A percentile compares a stretch with the other conserved stretches of the same genome.
phyloP scores from a whole-genome alignment of 1,284 basidiomycete species.

The Pterula multifida region DNA sequence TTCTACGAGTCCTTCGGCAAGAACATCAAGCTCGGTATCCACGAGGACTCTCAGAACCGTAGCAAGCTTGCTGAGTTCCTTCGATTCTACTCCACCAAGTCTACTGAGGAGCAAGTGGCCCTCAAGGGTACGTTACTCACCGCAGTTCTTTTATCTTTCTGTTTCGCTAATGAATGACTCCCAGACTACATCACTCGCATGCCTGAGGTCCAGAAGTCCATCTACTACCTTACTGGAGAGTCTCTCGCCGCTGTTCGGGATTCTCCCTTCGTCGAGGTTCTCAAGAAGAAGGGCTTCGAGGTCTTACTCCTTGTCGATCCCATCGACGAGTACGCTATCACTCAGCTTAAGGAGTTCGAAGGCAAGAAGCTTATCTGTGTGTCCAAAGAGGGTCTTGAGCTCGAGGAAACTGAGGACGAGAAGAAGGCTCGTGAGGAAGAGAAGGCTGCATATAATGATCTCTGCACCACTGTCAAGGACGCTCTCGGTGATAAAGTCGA shows the following conservation, averaged over 20 bases:
- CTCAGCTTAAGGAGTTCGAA: slow-evolving; percentile 98
- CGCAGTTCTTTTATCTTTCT: not conserved
- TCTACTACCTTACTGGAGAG: slow-evolving; percentile 99
- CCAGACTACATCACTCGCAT: slow-evolving; percentile 97
- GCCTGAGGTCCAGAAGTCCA: slow-evolving; percentile 98
- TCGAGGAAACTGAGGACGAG: slow-evolving; percentile 98
- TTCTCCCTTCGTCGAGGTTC: slow-evolving; percentile 97
- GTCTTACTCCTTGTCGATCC: slow-evolving; percentile 97
- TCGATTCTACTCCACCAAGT: slow-evolving; percentile 97
- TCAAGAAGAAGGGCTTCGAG: slow-evolving; percentile 99
- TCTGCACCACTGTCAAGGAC: slow-evolving; percentile 95
- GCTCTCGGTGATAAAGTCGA: slow-evolving; percentile 99
- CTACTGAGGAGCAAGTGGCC: slow-evolving; percentile 84
- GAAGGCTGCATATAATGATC: slow-evolving; percentile 73
- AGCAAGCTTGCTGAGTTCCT: slow-evolving; percentile 99
- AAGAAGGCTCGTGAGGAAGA: slow-evolving; percentile 89
- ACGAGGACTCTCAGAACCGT: slow-evolving; percentile 98
- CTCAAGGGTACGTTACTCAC: slow-evolving; percentile 64
- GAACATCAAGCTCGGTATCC: slow-evolving; percentile 98
- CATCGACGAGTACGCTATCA: slow-evolving; percentile 96
- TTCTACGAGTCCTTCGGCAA: slow-evolving; percentile 96
- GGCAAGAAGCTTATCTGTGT: slow-evolving; percentile 97
- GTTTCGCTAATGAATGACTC: not conserved
- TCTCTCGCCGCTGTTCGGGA: slow-evolving; percentile 85
- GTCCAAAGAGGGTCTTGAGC: slow-evolving; percentile 98